Evolutionary conservation across 2,329 filamentous ascomycete species (phyloP), one percentile per base, ranked within the genome.

Genomic region (Penicillium sp.): DNA sequence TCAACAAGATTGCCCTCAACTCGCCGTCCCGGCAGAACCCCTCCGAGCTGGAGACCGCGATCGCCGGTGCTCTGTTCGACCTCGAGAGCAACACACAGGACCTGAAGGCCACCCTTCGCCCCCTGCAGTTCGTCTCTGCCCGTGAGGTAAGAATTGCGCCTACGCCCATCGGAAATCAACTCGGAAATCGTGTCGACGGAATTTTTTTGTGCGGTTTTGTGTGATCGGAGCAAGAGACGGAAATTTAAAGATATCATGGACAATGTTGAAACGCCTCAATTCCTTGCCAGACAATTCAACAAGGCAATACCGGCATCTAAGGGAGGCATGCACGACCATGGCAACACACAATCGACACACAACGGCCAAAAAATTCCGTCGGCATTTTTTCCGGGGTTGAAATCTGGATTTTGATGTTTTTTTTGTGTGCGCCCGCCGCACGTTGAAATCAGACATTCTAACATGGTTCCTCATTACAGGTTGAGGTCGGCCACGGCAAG

Each of bases 401-500:
- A 15, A 54, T 54, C 33, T 15, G 27, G 43, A 49, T 43, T 51
- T 51, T 40, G 37, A 51, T 46, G 50, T 57, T 49, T 56, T 53
- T 51, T 57, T 44, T 54, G 45, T 54, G 48, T 59, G 62, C 54
- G 50, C 62, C 31, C 55, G 48, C 55, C 48, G 51, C 51, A 51
- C 51, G 51, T 59, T 33, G 52, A 49, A 49, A 56, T 58, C 47
- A 23, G 18, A 49, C 43, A 20, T 47, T 62, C 70, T 73, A 63
- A 73, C 68, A 59, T 62, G 8, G 8, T 25, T 41, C n/a, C 51
- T 51, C 49, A 22, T 74, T 79, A 75, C 76, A 99, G 94, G 94
- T 99, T 86, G 94, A 99, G 86, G 93, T 97, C 84, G 94, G 94
- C 85, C 92, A 97, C 86, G 94, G 94, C 88, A 96, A 96, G 88